Conservation (phyloP, 2,329 filamentous ascomycete species). For the Zopfia rhizophila region DNA sequence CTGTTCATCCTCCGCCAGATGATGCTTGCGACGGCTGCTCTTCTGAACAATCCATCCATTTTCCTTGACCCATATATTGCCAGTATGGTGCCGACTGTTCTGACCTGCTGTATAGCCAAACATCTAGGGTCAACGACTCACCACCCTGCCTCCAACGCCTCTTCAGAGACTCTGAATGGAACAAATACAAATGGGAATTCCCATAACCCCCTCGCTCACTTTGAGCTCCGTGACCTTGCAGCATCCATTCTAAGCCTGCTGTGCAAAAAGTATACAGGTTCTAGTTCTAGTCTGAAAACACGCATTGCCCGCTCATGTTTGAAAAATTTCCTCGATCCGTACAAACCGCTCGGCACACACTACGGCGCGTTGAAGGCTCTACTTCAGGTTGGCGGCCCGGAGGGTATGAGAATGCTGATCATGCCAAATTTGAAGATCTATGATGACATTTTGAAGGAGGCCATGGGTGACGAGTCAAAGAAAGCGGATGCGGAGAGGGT, state of each 20-base stretch:
- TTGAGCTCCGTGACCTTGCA: slow-evolving; percentile 83
- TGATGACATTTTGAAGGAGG: slow-evolving; percentile 68
- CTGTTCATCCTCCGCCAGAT: slow-evolving; percentile 89
- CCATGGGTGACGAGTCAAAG: slow-evolving; percentile 60
- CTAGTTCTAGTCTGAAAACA: slow-evolving; percentile 83
- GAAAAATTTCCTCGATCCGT: slow-evolving; percentile 89
- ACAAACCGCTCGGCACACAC: slow-evolving; percentile 82
- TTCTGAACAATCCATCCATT: slow-evolving; percentile 84
- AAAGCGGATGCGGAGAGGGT: slow-evolving; percentile 70
- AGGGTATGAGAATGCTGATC: slow-evolving; percentile 71
- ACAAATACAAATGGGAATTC: slow-evolving; percentile 34
- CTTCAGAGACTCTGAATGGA: slow-evolving; percentile 58
- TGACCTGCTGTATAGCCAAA: slow-evolving; percentile 89
- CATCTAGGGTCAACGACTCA: slow-evolving; percentile 73
- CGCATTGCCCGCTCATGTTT: slow-evolving; percentile 93
- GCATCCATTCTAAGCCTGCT: slow-evolving; percentile 84
- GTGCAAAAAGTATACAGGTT: slow-evolving; percentile 80
- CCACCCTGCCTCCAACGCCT: slow-evolving; percentile 58
- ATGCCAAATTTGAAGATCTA: slow-evolving; percentile 74
- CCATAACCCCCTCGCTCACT: slow-evolving; percentile 65
- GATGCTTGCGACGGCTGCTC: slow-evolving; percentile 87
- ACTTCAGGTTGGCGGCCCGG: slow-evolving; percentile 76
- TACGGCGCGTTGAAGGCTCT: slow-evolving; percentile 90
- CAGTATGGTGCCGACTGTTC: slow-evolving; percentile 81
- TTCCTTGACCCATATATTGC: slow-evolving; percentile 77